Percentiles rank a stretch among this genome's conserved stretches.
Conservation (phyloP, 306 rosid genomes). For the Dalbergia cultrata region DNA sequence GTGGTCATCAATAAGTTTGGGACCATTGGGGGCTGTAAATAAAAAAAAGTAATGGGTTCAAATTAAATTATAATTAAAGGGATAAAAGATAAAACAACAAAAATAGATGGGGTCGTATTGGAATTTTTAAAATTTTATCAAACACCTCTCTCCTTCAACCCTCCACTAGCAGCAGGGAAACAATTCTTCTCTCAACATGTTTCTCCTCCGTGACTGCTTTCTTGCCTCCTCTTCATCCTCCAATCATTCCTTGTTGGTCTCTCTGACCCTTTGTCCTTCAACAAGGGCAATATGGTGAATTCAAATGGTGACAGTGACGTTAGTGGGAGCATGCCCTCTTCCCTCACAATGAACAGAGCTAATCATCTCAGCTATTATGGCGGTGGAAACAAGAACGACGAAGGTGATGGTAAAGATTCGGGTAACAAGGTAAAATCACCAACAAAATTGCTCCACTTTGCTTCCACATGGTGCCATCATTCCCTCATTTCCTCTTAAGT, state of each 20-base stretch:
- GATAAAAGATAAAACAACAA: too few relatives aligned
- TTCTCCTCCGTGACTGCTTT: conserved; percentile 59
- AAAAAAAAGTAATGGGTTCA: too few relatives aligned
- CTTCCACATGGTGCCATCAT: too few relatives aligned
- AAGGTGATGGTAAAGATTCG: conserved; percentile 10
- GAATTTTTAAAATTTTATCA: too few relatives aligned
- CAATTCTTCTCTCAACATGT: conserved; percentile 59
- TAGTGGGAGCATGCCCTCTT: conserved; percentile 8
- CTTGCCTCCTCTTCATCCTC: conserved; percentile 49
- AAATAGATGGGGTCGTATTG: too few relatives aligned
- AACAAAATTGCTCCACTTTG: too few relatives aligned
- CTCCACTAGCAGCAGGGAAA: not conserved
- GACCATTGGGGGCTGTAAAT: too few relatives aligned
- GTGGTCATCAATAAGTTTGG: too few relatives aligned
- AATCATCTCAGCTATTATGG: too few relatives aligned
- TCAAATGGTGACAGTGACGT: not conserved
- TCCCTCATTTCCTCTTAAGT: too few relatives aligned
- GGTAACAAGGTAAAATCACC: conserved; percentile 4
- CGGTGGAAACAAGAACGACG: not conserved
- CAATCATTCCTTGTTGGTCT: conserved; percentile 3
- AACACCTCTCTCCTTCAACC: not conserved
- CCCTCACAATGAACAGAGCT: not conserved
- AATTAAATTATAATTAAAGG: too few relatives aligned
- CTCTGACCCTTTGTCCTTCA: conserved; percentile 20
- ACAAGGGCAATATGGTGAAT: conserved; percentile 21